A percentile compares a stretch with the other conserved stretches of the same genome.
Evolutionary conservation across 805 yeast genomes (phyloP).

Genomic region (Hanseniaspora clermontiae): DNA sequence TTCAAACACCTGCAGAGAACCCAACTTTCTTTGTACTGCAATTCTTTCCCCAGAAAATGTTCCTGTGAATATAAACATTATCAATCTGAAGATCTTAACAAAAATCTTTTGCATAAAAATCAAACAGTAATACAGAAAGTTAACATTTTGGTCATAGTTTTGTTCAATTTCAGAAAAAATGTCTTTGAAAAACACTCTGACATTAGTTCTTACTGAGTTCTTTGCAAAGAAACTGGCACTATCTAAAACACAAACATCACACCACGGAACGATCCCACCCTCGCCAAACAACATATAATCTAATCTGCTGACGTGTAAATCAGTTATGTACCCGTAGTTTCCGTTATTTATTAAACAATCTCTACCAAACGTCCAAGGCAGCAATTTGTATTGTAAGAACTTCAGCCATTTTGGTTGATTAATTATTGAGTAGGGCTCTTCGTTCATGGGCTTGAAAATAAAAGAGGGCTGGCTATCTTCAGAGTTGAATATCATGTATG

Average conservation of each 20-base stretch:
- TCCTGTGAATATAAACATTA: not conserved
- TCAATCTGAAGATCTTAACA: not conserved
- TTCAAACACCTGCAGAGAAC: slow-evolving; percentile 55
- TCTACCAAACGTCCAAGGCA: slow-evolving; percentile 12
- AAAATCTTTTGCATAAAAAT: not conserved
- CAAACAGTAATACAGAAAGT: not conserved
- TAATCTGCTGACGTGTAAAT: slow-evolving; percentile 1
- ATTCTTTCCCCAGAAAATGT: not conserved
- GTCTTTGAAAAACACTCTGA: not conserved
- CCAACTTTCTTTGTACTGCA: slow-evolving; percentile 34
- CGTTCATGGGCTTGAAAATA: slow-evolving; percentile 13
- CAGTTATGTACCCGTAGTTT: slow-evolving; percentile 12
- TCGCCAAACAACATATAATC: slow-evolving; percentile 3
- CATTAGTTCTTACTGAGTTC: not conserved
- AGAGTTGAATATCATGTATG: slow-evolving; percentile 5
- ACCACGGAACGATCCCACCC: slow-evolving; percentile 7
- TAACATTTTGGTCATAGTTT: not conserved
- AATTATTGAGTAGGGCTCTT: slow-evolving; percentile 6
- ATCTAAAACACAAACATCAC: slow-evolving; percentile 12
- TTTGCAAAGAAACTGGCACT: slow-evolving; percentile 12
- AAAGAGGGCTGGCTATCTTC: not conserved
- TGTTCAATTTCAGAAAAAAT: not conserved
- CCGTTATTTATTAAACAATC: slow-evolving; percentile 6
- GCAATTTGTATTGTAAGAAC: slow-evolving; percentile 4
- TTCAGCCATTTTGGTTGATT: slow-evolving; percentile 13